These are phyloP conservation scores for Chlorella vulgaris DNA, from an alignment of 139 green algal genomes.

Conservation along the genomic window DNA sequence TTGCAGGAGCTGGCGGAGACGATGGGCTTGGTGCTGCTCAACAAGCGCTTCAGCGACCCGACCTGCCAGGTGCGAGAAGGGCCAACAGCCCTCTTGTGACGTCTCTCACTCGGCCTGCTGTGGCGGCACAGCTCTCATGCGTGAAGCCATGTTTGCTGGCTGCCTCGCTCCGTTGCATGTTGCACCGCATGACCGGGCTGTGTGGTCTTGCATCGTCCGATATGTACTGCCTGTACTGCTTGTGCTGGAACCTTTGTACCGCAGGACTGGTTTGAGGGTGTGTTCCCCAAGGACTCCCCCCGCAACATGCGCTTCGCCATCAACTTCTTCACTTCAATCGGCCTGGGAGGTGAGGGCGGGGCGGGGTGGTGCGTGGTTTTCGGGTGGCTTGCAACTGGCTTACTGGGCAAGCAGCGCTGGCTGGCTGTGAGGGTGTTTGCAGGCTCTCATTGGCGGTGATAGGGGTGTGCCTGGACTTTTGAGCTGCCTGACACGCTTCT, in stretches of 20 bases:
- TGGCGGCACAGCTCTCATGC: too few species aligned
- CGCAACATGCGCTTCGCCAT: conserved; percentile 97
- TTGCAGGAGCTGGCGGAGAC: conserved; percentile 90
- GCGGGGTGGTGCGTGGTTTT: background rate
- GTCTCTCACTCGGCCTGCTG: background rate
- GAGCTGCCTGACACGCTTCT: too few species aligned
- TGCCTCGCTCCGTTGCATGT: too few species aligned
- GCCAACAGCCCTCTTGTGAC: background rate
- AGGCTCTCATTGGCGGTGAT: too few species aligned
- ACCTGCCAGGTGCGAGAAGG: conserved; percentile 15
- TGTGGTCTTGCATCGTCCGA: too few species aligned
- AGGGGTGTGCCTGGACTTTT: too few species aligned
- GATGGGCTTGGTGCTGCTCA: conserved; percentile 88
- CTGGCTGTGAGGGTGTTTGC: background rate
- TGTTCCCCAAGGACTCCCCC: conserved; percentile 90
- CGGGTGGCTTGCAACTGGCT: background rate
- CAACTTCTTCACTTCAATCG: conserved; percentile 99
- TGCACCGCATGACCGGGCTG: too few species aligned
- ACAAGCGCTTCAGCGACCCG: conserved; percentile 85
- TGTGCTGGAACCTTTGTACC: too few species aligned
- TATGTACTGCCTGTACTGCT: too few species aligned
- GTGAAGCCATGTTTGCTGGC: too few species aligned
- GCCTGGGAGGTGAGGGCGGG: conserved; percentile 74
- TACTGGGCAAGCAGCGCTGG: background rate
- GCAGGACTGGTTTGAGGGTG: conserved; percentile 68